phyloP scores from a whole-genome alignment of 352 stramenopile genomes.

The Phytopythium mirpurense region DNA sequence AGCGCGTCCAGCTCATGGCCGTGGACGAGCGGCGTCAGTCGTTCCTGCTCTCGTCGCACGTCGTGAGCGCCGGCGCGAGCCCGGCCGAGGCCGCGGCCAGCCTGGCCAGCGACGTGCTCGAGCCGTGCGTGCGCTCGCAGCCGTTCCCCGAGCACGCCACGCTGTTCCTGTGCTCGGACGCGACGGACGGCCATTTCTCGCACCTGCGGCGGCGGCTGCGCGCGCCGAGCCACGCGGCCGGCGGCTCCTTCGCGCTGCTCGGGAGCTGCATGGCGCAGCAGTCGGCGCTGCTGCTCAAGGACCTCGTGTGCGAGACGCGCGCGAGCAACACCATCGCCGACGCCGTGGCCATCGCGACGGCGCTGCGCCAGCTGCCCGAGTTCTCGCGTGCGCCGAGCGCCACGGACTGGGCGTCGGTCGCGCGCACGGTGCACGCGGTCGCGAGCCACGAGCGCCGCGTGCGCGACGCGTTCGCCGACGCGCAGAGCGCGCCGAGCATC shows the following conservation, averaged over 20 bases:
- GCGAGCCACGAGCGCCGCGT: slow-evolving; percentile 13
- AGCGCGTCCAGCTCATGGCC: slow-evolving; percentile 10
- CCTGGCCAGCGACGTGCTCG: neutral
- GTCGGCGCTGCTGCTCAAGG: slow-evolving; percentile 18
- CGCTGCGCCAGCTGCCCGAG: neutral
- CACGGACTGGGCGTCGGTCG: slow-evolving; percentile 3
- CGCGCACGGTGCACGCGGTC: slow-evolving; percentile 19
- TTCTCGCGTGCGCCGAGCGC: neutral
- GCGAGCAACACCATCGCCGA: neutral
- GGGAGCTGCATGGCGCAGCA: slow-evolving; percentile 31
- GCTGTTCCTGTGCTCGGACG: slow-evolving; percentile 6
- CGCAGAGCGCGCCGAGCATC: slow-evolving; percentile 3
- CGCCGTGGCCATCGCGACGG: slow-evolving; percentile 1
- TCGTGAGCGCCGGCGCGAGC: neutral
- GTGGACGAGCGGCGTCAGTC: slow-evolving; percentile 20
- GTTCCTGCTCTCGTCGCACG: slow-evolving; percentile 15
- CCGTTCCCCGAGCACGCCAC: slow-evolving; percentile 1
- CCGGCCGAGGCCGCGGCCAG: neutral
- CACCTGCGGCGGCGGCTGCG: neutral
- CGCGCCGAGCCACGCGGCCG: neutral
- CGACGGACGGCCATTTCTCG: neutral
- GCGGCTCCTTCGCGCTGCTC: slow-evolving; percentile 18
- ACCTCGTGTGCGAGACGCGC: neutral
- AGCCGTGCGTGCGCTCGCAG: neutral
- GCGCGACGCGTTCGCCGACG: slow-evolving; percentile 13